These are phyloP conservation scores for Pinus tabuliformis DNA, from an alignment of 75 land plant genomes.

Conservation along the genomic window DNA sequence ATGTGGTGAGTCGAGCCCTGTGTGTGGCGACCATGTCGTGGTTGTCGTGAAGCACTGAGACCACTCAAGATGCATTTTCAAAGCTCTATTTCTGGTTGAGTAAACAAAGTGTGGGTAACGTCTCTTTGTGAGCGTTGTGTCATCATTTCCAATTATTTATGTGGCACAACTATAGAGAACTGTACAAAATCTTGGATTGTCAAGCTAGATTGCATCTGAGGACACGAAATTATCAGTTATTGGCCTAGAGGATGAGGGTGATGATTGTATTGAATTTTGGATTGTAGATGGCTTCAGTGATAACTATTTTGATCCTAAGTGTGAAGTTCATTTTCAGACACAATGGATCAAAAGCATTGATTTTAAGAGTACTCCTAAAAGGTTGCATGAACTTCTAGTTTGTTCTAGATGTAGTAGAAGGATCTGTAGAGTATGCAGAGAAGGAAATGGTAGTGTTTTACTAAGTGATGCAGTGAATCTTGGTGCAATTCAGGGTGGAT, in stretches of 20 bases:
- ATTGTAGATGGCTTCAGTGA: constrained; percentile 46
- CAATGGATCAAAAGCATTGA: neutral
- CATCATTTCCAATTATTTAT: no score
- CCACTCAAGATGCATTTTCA: no score
- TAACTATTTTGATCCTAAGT: constrained; percentile 37
- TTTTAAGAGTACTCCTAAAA: constrained; percentile 3
- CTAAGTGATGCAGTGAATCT: constrained; percentile 26
- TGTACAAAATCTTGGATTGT: constrained; percentile 52
- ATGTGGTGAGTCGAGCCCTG: no score
- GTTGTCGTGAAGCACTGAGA: no score
- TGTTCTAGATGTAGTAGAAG: constrained; percentile 65
- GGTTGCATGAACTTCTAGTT: constrained; percentile 17
- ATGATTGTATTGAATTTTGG: constrained; percentile 58
- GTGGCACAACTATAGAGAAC: constrained; percentile 50
- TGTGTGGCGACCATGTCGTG: no score
- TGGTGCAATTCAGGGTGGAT: constrained; percentile 34
- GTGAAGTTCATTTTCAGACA: constrained; percentile 55
- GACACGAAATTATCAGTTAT: constrained; percentile 62
- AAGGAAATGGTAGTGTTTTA: constrained; percentile 63
- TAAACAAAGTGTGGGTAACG: no score
- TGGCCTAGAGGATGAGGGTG: constrained; percentile 42
- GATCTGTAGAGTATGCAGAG: constrained; percentile 71
- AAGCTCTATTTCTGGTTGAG: no score
- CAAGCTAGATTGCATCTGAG: constrained; percentile 60
- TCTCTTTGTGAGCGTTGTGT: no score